Evolutionary conservation across 2,329 filamentous ascomycete genomes (phyloP).

Genomic region (Diaporthe sp.): DNA sequence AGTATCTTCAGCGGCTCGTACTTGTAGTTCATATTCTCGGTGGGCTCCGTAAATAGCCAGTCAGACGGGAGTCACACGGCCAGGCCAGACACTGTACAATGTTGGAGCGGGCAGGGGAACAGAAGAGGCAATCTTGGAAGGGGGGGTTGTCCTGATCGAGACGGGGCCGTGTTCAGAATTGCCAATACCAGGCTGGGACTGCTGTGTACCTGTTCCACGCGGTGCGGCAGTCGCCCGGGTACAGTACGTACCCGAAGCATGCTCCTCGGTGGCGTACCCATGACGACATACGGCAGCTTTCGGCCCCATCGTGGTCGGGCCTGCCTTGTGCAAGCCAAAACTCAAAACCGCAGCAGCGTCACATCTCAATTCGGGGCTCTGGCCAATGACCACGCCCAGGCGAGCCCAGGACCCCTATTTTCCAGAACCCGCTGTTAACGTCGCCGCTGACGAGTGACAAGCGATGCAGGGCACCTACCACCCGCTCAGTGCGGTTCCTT

Average conservation of each 20-base stretch:
- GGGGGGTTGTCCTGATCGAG: slow-evolving; percentile 17
- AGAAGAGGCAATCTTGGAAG: not conserved
- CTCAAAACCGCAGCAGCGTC: slow-evolving; percentile 34
- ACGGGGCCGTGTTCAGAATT: not conserved
- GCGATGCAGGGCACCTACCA: not conserved
- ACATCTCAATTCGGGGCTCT: slow-evolving; percentile 24
- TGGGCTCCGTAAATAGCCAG: not conserved
- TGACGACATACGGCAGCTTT: slow-evolving; percentile 38
- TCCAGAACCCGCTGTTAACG: slow-evolving; percentile 36
- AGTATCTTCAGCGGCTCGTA: not conserved
- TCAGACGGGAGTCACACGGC: not conserved
- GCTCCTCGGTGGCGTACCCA: slow-evolving; percentile 29
- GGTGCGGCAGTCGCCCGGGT: slow-evolving; percentile 15
- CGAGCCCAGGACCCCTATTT: slow-evolving; percentile 35
- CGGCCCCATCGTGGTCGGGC: slow-evolving; percentile 24
- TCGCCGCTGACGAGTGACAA: slow-evolving; percentile 26
- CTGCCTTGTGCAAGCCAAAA: slow-evolving; percentile 33
- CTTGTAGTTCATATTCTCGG: not conserved
- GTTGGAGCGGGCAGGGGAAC: not conserved
- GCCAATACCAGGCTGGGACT: slow-evolving; percentile 24
- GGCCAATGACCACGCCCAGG: slow-evolving; percentile 4
- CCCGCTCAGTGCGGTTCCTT: not conserved
- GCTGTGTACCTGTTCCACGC: slow-evolving; percentile 21
- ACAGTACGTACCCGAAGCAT: slow-evolving; percentile 6
- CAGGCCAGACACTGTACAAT: not conserved